Base-by-base conservation (phyloP, 768 basidiomycete species). In the Suillus ampliporus region DNA sequence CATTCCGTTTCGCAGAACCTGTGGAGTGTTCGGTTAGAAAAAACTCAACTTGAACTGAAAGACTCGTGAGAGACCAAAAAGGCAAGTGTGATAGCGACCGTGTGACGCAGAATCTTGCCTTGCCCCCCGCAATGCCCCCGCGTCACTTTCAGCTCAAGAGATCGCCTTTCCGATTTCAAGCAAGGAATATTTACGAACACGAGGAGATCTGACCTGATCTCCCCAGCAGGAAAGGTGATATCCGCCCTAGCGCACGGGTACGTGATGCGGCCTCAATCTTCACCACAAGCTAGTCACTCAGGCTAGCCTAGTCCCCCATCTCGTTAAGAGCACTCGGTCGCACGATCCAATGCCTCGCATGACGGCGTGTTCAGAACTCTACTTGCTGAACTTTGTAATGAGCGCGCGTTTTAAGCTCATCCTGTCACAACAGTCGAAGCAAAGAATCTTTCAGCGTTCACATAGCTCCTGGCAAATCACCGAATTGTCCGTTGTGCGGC, bases 81-180 rank as follows among this genome's bases (percentile, higher is more conserved):
- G 44, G 44, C 52, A 64, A n/a, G 9, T 8, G 64, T 73, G 63
- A 74, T 60, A n/a, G 8, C 54, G 15, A 61, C 38, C 57, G 59
- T 61, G 57, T 63, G 56, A 64, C 56, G 43, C 17, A 35, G 14
- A 37, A 38, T 46, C 28, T n/a, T 51, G 34, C 52, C 61, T 57
- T 57, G 62, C 64, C 61, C 31, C 58, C 52, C 61, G 57, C 57
- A 60, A 48, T 62, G 40, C 58, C 61, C 61, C 43, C 58, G 50
- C 58, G 46, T 59, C 47, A 21, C 35, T 34, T 56, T 38, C 59
- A 48, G 31, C 61, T 61, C 11, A 9, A 65, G 52, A 31, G 66
- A 67, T 67, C 66, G 46, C 35, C 63, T 54, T 58, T 40, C 61
- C 48, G 59, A 61, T 57, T 58, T 48, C 50, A 50, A 56, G 60